Base-by-base conservation (phyloP, 257 asterid species). In the Agastache rugosa region DNA sequence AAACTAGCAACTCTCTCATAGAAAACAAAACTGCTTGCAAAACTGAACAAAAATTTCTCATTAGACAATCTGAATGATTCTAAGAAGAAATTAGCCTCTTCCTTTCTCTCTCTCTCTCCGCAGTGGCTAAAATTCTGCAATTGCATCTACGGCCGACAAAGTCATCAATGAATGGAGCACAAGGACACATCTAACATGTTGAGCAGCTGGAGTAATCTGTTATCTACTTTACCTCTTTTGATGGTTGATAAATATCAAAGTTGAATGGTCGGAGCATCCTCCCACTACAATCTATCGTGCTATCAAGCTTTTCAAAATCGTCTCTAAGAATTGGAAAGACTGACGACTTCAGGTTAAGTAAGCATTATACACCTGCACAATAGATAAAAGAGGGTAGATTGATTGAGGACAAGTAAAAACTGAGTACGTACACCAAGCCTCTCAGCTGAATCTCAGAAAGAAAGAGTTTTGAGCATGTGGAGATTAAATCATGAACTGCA, bases 331-430 rank as follows among this genome's bases (percentile, higher is more conserved):
- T 56, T 35, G 17, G 64, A 14, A 50, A 31, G 23, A 45, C 47
- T 6, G 23, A 35, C 16, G 9, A 48, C 14, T 20, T 20, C 77
- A 47, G 23, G 50, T 17, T 29, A 29, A 5, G 15, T 63, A 44
- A 62, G 51, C 56, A 50, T 27, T n/a, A 41, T 27, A 15, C 22
- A n/a, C 63, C 74, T 75, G 79, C 63, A 75, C 12, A 4, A 45
- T 15, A 20, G 60, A 20, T 67, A 6, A 67, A 27, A n/a, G n/a
- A n/a, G 19, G 31, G 48, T 31, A n/a, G 22, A 41, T 27, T 14
- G 51, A 59, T 59, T 14, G 20, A 12, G 39, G 45, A 1, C 47
- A 16, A 31, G 65, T 29, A 59, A 15, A 29, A 15, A 16, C n/a
- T 7, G 47, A 22, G 1, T n/a, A n/a, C n/a, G 37, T 31, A 4